Percentiles rank a stretch among this genome's conserved stretches.
phyloP scores from a whole-genome alignment of 495 filamentous ascomycete species.

The Daldinia bambusicola region DNA sequence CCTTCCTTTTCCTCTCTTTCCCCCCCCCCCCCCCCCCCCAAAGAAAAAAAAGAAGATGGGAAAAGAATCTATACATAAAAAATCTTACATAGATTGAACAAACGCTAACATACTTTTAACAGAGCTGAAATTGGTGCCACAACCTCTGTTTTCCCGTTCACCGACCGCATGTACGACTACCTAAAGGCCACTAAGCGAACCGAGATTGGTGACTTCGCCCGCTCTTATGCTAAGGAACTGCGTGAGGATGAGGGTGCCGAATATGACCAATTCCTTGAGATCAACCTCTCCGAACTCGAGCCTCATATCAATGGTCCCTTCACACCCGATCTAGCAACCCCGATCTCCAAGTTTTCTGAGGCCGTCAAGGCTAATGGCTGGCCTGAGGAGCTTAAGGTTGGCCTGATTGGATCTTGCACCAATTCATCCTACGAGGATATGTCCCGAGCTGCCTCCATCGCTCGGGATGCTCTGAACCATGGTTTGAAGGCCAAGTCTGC shows the following conservation, averaged over 20 bases:
- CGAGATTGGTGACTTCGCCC: conserved; percentile 89
- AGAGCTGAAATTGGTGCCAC: conserved; percentile 93
- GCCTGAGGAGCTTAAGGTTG: conserved; percentile 97
- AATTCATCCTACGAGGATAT: conserved; percentile 99
- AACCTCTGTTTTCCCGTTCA: conserved; percentile 98
- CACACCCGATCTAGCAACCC: conserved; percentile 98
- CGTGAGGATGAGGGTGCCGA: conserved; percentile 91
- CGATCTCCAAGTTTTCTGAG: conserved; percentile 96
- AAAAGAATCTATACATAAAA: no score
- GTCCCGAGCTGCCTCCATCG: conserved; percentile 94
- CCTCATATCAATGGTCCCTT: conserved; percentile 99
- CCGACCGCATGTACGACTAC: conserved; percentile 97
- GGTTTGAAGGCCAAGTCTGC: conserved; percentile 92
- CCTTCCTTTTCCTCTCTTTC: not conserved
- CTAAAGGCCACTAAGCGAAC: conserved; percentile 90
- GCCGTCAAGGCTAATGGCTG: conserved; percentile 94
- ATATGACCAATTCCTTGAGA: conserved; percentile 96
- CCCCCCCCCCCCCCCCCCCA: no score
- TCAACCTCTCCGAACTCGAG: conserved; percentile 94
- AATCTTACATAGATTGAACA: not conserved
- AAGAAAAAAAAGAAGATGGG: no score
- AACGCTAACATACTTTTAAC: not conserved
- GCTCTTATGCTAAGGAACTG: conserved; percentile 85
- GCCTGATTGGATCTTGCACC: conserved; percentile 97
- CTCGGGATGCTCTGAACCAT: conserved; percentile 91